Conservation (phyloP, 306 rosid genomes). For the Quercus ilex region DNA sequence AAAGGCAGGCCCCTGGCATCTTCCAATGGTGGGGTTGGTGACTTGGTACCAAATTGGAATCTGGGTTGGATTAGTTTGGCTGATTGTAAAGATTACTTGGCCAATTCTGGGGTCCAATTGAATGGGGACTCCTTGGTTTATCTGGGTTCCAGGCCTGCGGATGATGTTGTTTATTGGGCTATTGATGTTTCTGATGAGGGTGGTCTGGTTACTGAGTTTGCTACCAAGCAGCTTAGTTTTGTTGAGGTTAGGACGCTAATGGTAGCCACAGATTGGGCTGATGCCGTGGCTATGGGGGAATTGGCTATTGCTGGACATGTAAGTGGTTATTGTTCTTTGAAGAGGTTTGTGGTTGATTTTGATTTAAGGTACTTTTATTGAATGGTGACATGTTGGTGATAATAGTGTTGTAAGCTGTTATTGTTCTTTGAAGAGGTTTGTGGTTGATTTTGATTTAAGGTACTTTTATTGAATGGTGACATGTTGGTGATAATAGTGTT, state of each 20-base stretch:
- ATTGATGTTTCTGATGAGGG: slow-evolving; percentile 62
- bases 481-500: too few relatives aligned
- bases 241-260: slow-evolving; percentile 81
- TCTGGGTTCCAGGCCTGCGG: slow-evolving; percentile 56
- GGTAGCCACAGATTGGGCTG: slow-evolving; percentile 91
- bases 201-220: slow-evolving; percentile 40
- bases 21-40: slow-evolving; percentile 22
- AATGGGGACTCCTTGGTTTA: slow-evolving; percentile 61
- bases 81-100: slow-evolving; percentile 40
- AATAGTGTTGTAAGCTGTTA: too few relatives aligned
- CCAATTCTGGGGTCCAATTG: slow-evolving; percentile 40
- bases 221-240: slow-evolving; percentile 36
- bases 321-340: slow-evolving; percentile 31
- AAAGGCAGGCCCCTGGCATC: slow-evolving; percentile 69
- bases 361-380: too few relatives aligned
- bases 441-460: too few relatives aligned
- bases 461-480: too few relatives aligned
- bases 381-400: too few relatives aligned
- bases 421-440: too few relatives aligned
- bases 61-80: slow-evolving; percentile 76
- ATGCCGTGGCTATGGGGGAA: slow-evolving; percentile 51
- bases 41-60: slow-evolving; percentile 49
- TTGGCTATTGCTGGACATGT: slow-evolving; percentile 94
- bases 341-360: too few relatives aligned
- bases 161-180: slow-evolving; percentile 73